These are phyloP conservation scores for Cladophialophora chaetospira DNA, from an alignment of 2,329 filamentous ascomycete genomes.

Conservation along the genomic window DNA sequence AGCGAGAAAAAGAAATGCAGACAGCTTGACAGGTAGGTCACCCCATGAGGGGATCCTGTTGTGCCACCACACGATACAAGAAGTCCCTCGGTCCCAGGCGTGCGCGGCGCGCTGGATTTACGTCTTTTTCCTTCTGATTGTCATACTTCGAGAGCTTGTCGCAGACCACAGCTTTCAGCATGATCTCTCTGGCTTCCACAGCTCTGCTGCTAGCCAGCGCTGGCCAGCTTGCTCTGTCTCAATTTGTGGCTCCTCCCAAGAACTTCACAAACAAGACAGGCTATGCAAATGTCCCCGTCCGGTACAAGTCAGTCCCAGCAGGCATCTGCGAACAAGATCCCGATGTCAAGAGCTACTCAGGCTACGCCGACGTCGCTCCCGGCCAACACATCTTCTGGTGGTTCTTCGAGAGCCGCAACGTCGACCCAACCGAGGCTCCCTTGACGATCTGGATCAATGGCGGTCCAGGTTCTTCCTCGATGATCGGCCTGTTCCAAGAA, in stretches of 20 bases:
- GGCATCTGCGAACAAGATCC: constrained; percentile 52
- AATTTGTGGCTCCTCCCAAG: constrained; percentile 43
- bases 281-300: constrained; percentile 45
- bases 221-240: constrained; percentile 28
- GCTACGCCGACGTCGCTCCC: constrained; percentile 61
- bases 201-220: constrained; percentile 22
- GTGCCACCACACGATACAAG: neutral
- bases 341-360: constrained; percentile 59
- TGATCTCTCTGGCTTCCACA: constrained; percentile 14
- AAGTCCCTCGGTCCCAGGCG: neutral
- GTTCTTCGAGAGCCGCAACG: constrained; percentile 46
- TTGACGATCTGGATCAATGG: constrained; percentile 47
- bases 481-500: constrained; percentile 41
- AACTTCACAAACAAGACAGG: constrained; percentile 42
- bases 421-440: constrained; percentile 36
- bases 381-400: constrained; percentile 51
- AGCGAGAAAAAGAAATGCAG: neutral
- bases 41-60: neutral
- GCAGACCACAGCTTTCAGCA: constrained; percentile 3
- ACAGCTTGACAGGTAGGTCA: neutral
- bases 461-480: constrained; percentile 37
- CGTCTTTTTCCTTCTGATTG: neutral
- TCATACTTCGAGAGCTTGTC: neutral
- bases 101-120: neutral
- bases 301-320: constrained; percentile 52